Percentiles rank a stretch among this genome's conserved stretches.
phyloP scores from a whole-genome alignment of 805 yeast genomes.

The Candida lessepsii region DNA sequence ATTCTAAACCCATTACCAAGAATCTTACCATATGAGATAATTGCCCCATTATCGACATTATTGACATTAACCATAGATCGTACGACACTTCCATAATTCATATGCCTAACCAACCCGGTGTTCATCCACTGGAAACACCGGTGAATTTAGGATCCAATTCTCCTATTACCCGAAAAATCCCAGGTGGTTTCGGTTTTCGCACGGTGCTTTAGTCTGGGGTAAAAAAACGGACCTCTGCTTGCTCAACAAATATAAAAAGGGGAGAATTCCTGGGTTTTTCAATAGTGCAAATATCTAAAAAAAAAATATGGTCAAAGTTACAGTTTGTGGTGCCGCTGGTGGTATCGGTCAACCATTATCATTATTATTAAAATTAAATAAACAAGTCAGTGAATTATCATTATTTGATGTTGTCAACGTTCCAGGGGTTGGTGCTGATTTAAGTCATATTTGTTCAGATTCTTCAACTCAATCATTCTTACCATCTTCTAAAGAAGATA shows the following conservation, averaged over 20 bases:
- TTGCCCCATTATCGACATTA: too few relatives aligned
- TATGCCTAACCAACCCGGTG: slow-evolving; percentile 3
- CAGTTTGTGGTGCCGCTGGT: slow-evolving; percentile 90
- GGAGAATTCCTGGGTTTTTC: slow-evolving; percentile 2
- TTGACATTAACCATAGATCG: too few relatives aligned
- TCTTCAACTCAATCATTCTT: slow-evolving; percentile 58
- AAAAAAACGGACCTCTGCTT: slow-evolving; percentile 6
- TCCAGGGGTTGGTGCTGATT: slow-evolving; percentile 86
- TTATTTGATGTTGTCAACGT: slow-evolving; percentile 82
- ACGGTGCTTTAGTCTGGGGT: slow-evolving; percentile 7
- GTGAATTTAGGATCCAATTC: background rate
- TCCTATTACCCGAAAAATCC: slow-evolving; percentile 5
- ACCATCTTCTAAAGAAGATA: slow-evolving; percentile 54
- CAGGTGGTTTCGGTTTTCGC: slow-evolving; percentile 4
- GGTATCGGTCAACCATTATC: slow-evolving; percentile 95
- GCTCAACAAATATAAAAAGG: slow-evolving; percentile 10
- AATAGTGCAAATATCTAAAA: slow-evolving; percentile 1
- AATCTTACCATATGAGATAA: too few relatives aligned
- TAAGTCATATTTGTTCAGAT: slow-evolving; percentile 76
- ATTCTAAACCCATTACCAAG: too few relatives aligned
- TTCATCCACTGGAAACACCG: background rate
- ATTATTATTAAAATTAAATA: slow-evolving; percentile 69
- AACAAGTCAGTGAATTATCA: slow-evolving; percentile 61
- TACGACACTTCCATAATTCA: slow-evolving; percentile 1
- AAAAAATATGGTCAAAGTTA: slow-evolving; percentile 69